Conservation (phyloP, 345 rosid species). For the Hibiscus trionum region DNA sequence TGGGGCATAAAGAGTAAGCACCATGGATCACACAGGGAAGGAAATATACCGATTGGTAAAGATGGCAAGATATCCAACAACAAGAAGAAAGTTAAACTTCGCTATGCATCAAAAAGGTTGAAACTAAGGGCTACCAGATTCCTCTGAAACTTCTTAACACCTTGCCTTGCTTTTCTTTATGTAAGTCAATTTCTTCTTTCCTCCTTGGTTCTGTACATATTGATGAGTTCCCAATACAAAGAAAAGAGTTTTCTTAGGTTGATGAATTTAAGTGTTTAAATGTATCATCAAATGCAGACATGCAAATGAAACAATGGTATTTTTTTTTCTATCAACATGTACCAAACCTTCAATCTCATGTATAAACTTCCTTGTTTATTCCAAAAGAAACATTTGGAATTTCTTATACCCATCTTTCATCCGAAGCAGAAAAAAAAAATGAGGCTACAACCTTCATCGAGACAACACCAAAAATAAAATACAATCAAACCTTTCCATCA, state of each 20-base stretch:
- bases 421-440: not conserved
- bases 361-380: not conserved
- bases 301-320: not conserved
- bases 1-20: slow-evolving; percentile 37
- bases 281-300: not conserved
- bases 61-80: slow-evolving; percentile 38
- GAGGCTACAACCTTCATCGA: too few relatives aligned
- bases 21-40: slow-evolving; percentile 23
- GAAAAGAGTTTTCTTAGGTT: not conserved
- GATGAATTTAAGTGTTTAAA: not conserved
- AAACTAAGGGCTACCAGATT: slow-evolving; percentile 12
- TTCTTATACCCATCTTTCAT: not conserved
- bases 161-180: not conserved
- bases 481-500: too few relatives aligned
- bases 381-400: not conserved
- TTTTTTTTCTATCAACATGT: not conserved
- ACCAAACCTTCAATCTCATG: not conserved
- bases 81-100: slow-evolving; percentile 43
- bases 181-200: not conserved
- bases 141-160: not conserved
- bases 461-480: too few relatives aligned
- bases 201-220: not conserved
- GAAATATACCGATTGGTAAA: slow-evolving; percentile 23
- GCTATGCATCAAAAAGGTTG: slow-evolving; percentile 18
- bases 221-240: not conserved